Base-by-base conservation (phyloP, 169 alveolate species). In the Cryptosporidium bovis region DNA sequence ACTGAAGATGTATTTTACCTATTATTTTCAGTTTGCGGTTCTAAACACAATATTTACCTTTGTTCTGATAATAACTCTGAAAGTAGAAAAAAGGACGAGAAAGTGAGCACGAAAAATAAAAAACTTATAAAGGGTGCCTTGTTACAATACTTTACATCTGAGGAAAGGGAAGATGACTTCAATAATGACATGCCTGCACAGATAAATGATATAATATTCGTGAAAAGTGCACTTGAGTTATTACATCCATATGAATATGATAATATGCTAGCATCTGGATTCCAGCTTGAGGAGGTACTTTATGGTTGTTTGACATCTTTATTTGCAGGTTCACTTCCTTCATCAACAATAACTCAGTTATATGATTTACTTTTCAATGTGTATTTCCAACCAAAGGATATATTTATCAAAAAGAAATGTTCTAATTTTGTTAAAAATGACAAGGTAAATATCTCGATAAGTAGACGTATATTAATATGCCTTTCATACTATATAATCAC, bases 141-240 rank as follows among this genome's bases (percentile, higher is more conserved):
- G 24, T 31, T 77, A 20, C 87, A 71, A 27, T 77, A 77, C 40
- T 77, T 44, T 46, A 77, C 87, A 34, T 48, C 71, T 15, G 87
- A 77, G 56, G 87, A 77, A 40, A 53, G 64, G 46, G 68, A 69
- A 18, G 87, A 77, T 44, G 87, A 77, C 24, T 20, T 60, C 40
- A 62, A 77, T 44, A 68, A 68, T 69, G 71, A 77, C 64, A 77
- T 77, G 77, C 87, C 87, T 10, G 87, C 87, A 15, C 87, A 77
- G 24, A 60, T 77, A 44, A 56, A 58, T 36, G 87, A 77, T 46
- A 60, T 77, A 18, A 77, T 77, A 10, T 77, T 77, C 33, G 40
- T 77, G 31, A 77, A 77, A 33, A 77, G 87, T 34, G 71, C 87
- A 24, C 24, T 77, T 20, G 87, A 77, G 56, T 27, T 77, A 40